A percentile compares a stretch with the other conserved stretches of the same genome.
Conservation (phyloP, 768 basidiomycete species). For the Coprinopsis marcescibilis region DNA sequence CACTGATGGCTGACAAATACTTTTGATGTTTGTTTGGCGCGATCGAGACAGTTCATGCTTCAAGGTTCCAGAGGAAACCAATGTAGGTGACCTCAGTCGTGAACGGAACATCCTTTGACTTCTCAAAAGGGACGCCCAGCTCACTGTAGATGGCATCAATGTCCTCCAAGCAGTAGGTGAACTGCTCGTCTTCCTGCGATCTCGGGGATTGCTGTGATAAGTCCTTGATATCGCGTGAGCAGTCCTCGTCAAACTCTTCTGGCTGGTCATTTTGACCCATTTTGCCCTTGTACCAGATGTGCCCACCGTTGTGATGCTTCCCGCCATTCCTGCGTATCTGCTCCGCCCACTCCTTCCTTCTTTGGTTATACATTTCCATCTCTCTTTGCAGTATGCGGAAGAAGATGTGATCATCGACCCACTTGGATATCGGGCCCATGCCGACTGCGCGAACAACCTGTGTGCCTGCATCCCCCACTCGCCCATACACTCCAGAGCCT, state of each 20-base stretch:
- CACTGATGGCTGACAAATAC: constrained; percentile 19
- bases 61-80: constrained; percentile 18
- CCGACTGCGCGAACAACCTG: constrained; percentile 20
- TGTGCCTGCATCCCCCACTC: constrained; percentile 17
- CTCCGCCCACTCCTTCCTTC: constrained; percentile 4
- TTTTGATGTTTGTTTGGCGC: constrained; percentile 12
- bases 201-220: constrained; percentile 14
- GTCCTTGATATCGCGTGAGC: constrained; percentile 15
- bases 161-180: constrained; percentile 19
- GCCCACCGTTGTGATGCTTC: constrained; percentile 3
- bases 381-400: constrained; percentile 17
- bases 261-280: constrained; percentile 7
- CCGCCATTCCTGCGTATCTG: constrained; percentile 9
- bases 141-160: constrained; percentile 24
- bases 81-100: constrained; percentile 9
- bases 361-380: constrained; percentile 21
- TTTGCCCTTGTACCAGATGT: constrained; percentile 19
- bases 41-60: constrained; percentile 9
- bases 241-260: constrained; percentile 28
- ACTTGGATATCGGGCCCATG: constrained; percentile 24
- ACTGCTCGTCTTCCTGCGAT: constrained; percentile 13
- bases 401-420: constrained; percentile 30
- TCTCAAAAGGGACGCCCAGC: constrained; percentile 22
- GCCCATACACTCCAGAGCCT: constrained; percentile 21
- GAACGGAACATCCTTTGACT: constrained; percentile 15